Evolutionary conservation across 495 filamentous ascomycete species (phyloP).

Genomic region (Neurospora sp.): DNA sequence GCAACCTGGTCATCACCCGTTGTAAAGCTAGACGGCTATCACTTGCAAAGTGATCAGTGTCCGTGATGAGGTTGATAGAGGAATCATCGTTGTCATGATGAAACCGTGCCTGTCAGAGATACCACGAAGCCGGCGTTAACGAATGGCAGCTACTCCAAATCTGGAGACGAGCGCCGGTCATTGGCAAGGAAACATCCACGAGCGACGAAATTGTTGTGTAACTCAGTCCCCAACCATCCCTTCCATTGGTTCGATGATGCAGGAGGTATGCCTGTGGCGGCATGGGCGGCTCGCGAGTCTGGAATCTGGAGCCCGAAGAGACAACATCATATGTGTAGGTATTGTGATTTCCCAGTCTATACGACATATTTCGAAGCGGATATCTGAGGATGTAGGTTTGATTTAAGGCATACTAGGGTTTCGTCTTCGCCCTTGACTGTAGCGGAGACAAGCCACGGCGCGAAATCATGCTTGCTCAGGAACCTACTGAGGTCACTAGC

Average conservation of each 20-base stretch:
- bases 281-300: neutral
- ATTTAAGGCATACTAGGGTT: neutral
- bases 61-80: neutral
- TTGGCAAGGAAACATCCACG: neutral
- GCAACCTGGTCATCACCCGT: neutral
- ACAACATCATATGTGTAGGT: neutral
- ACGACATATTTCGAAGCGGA: neutral
- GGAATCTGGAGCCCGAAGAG: neutral
- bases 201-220: neutral
- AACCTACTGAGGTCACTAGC: neutral
- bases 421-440: neutral
- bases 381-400: neutral
- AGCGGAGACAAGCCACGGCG: neutral
- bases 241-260: neutral
- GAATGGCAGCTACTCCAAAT: slow-evolving; percentile 4
- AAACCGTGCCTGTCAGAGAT: slow-evolving; percentile 24
- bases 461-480: neutral
- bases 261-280: neutral
- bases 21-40: neutral
- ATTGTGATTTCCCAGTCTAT: neutral
- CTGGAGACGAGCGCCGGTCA: slow-evolving; percentile 9
- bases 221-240: neutral
- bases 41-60: neutral
- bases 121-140: slow-evolving; percentile 14
- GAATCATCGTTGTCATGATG: slow-evolving; percentile 13